phyloP scores from a whole-genome alignment of 331 rosid species.

The Acacia pycnantha region DNA sequence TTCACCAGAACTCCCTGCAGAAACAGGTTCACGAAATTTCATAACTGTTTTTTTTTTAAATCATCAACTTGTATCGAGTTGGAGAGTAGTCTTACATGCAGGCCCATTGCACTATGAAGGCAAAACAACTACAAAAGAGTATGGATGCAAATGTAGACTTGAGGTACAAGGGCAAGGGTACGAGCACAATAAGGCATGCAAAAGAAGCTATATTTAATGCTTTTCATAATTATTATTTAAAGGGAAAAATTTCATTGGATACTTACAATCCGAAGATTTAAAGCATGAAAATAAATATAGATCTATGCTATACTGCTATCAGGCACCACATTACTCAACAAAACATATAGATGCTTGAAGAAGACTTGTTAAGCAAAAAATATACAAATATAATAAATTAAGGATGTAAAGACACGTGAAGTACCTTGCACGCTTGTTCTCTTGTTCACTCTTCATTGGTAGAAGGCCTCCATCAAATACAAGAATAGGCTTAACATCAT shows the following conservation, averaged over 20 bases:
- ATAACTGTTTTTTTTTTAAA: background rate
- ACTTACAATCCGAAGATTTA: background rate
- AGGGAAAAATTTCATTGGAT: background rate
- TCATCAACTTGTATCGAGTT: too few relatives aligned
- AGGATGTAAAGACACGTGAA: background rate
- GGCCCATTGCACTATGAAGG: too few relatives aligned
- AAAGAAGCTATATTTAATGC: background rate
- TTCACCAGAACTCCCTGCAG: background rate
- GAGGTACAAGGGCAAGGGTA: too few relatives aligned
- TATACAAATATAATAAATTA: background rate
- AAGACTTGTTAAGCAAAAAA: background rate
- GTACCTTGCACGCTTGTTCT: slow-evolving; percentile 89
- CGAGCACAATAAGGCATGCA: background rate
- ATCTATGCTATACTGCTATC: background rate
- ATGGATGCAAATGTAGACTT: too few relatives aligned
- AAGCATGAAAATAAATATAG: background rate
- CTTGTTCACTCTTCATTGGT: slow-evolving; percentile 93
- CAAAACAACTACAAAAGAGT: too few relatives aligned
- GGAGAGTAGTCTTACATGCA: too few relatives aligned
- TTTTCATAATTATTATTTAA: background rate
- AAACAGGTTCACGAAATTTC: background rate
- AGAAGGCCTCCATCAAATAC: slow-evolving; percentile 95
- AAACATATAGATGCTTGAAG: background rate
- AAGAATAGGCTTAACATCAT: slow-evolving; percentile 79
- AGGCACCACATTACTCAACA: slow-evolving; percentile 4